These are phyloP conservation scores for Talaromyces stipitatus DNA, from an alignment of 495 filamentous ascomycete species.

Conservation along the genomic window DNA sequence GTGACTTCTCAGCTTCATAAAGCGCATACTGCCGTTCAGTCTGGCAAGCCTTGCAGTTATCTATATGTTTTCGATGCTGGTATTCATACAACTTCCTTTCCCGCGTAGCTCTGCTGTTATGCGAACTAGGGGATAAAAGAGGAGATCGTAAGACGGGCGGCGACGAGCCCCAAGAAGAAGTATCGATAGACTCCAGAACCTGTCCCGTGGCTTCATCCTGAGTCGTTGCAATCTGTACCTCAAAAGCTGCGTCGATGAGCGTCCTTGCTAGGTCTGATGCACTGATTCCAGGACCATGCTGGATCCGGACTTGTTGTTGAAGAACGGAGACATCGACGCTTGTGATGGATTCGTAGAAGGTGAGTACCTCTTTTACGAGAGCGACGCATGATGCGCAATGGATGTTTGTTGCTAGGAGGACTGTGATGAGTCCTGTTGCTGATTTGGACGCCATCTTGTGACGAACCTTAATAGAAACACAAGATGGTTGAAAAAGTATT, in stretches of 20 bases:
- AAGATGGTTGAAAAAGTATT: not conserved
- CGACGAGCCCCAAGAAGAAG: not conserved
- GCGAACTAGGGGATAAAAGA: not conserved
- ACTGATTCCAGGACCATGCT: conserved; percentile 21
- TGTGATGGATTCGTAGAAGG: conserved; percentile 21
- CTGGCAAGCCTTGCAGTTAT: conserved; percentile 43
- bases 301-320: conserved; percentile 35
- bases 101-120: not conserved
- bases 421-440: conserved; percentile 15
- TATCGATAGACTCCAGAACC: conserved; percentile 3
- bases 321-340: conserved; percentile 38
- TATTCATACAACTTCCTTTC: not conserved
- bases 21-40: conserved; percentile 21
- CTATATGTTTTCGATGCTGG: conserved; percentile 20
- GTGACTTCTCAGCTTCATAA: not conserved
- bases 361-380: conserved; percentile 36
- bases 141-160: not conserved
- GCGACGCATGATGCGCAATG: conserved; percentile 48
- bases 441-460: conserved; percentile 2
- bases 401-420: conserved; percentile 41
- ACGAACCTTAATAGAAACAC: not conserved
- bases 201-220: conserved; percentile 17
- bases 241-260: conserved; percentile 43
- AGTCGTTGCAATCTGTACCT: conserved; percentile 40
- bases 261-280: conserved; percentile 27